These are phyloP conservation scores for Diaporthe vexans DNA, from an alignment of 2,329 filamentous ascomycete genomes.

Conservation along the genomic window DNA sequence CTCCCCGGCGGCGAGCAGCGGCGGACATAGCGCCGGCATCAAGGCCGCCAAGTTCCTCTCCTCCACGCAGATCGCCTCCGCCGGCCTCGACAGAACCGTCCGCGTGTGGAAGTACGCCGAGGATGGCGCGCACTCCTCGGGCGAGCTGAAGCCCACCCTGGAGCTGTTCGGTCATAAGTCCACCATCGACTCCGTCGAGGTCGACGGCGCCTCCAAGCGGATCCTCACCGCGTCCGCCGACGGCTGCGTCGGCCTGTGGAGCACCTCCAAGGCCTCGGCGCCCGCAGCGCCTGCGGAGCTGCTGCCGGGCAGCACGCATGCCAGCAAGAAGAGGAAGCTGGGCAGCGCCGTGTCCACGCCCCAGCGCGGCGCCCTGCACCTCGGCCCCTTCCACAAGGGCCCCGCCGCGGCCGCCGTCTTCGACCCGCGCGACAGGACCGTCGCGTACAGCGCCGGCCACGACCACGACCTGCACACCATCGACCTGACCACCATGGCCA, in stretches of 20 bases:
- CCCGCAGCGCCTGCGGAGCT: slow-evolving; percentile 79
- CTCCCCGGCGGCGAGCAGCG: slow-evolving; percentile 74
- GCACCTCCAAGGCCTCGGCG: slow-evolving; percentile 80
- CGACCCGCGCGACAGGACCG: slow-evolving; percentile 85
- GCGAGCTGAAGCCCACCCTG: slow-evolving; percentile 77
- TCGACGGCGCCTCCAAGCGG: slow-evolving; percentile 79
- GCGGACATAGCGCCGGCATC: slow-evolving; percentile 82
- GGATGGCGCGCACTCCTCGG: slow-evolving; percentile 69
- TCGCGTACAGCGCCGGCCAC: slow-evolving; percentile 91
- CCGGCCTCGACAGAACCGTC: slow-evolving; percentile 86
- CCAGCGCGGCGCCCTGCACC: slow-evolving; percentile 83
- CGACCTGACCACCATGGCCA: slow-evolving; percentile 84
- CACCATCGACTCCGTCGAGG: slow-evolving; percentile 76
- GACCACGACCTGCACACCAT: slow-evolving; percentile 94
- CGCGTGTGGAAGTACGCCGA: slow-evolving; percentile 92
- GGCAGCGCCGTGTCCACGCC: slow-evolving; percentile 63
- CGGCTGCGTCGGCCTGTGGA: slow-evolving; percentile 90
- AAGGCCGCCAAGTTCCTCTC: slow-evolving; percentile 90
- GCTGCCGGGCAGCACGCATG: slow-evolving; percentile 73
- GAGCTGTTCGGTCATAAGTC: slow-evolving; percentile 69
- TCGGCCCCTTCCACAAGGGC: slow-evolving; percentile 79
- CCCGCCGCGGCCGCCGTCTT: slow-evolving; percentile 87
- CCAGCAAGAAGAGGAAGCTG: slow-evolving; percentile 83
- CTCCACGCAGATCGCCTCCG: slow-evolving; percentile 82
- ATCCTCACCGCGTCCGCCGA: slow-evolving; percentile 90